A percentile compares a stretch with the other conserved stretches of the same genome.
These are phyloP conservation scores for Trametopsis cervina DNA, from an alignment of 768 basidiomycete species.

Conservation along the genomic window DNA sequence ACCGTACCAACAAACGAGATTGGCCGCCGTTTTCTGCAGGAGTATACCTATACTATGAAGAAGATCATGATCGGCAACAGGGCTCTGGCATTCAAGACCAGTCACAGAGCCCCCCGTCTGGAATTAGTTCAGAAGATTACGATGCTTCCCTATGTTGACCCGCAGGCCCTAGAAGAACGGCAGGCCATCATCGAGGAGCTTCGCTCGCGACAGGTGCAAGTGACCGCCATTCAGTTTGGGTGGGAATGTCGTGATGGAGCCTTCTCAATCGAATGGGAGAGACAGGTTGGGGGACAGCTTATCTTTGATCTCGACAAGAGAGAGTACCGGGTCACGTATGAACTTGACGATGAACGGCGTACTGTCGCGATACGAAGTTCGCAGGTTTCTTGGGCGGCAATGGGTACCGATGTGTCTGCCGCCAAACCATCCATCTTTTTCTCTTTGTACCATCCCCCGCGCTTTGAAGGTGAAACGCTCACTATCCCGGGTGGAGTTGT, in stretches of 20 bases:
- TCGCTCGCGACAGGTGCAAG: conserved; percentile 20
- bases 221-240: conserved; percentile 46
- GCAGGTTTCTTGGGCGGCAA: conserved; percentile 35
- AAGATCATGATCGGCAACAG: conserved; percentile 26
- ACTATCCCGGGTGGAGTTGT: no score
- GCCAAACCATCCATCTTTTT: conserved; percentile 33
- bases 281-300: conserved; percentile 24
- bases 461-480: conserved; percentile 25
- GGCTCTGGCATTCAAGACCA: conserved; percentile 20
- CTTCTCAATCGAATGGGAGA: conserved; percentile 56
- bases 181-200: conserved; percentile 19
- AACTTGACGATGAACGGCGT: conserved; percentile 17
- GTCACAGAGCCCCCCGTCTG: conserved; percentile 7
- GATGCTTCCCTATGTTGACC: conserved; percentile 11
- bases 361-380: conserved; percentile 38
- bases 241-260: conserved; percentile 55
- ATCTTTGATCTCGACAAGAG: conserved; percentile 35
- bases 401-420: conserved; percentile 18
- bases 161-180: conserved; percentile 2
- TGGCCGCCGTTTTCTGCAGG: conserved; percentile 35
- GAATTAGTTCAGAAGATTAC: conserved; percentile 31
- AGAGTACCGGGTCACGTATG: conserved; percentile 37
- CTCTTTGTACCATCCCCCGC: conserved; percentile 34
- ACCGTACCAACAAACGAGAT: conserved; percentile 38
- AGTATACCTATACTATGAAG: conserved; percentile 26